Base-by-base conservation (phyloP, 371 early-diverging fungal species). In the Mortierella sp. region DNA sequence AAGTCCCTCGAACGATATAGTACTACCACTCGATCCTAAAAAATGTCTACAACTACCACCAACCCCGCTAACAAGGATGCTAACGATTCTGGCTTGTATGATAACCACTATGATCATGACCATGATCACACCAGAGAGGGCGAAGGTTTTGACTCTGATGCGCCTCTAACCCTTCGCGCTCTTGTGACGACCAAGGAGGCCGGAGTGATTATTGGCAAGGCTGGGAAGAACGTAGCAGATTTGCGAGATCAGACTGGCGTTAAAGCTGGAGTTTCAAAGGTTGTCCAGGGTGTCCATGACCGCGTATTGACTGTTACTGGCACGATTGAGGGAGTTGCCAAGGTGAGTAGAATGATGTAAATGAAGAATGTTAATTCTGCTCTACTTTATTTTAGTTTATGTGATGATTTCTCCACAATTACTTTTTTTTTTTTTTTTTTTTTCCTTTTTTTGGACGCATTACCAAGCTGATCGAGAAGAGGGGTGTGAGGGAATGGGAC, bases 151-250 rank as follows among this genome's bases (percentile, higher is more conserved):
- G 74, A 79, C 55, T 55, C 68, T 37, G 75, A 73, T 12, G 74
- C 79, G 30, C 79, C 79, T 66, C 86, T 96, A 59, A 93, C 94
- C n/a, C 86, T 96, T 73, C 93, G 97, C 59, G 93, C 95, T n/a
- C 87, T 96, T 20, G 93, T 96, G 24, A 89, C 94, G 32, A 93
- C 96, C 78, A 95, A 94, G 84, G 98, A 97, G 81, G 97, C 98
- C 8, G 97, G 94, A 73, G 92, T 96, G 52, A 93, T 98, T 69
- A 98, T 98, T 75, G 98, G 98, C 61, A 95, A 95, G 87, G 87
- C 87, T 58, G 98, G 98, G 43, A 91, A 89, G 70, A 95, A 94
- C 86, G 93, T 97, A 1, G 91, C 92, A 61, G 94, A 95, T 64
- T 88, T 97, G 73, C 88, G 97, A 72, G 93, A 95, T 49, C 73